Conservation (phyloP, 768 basidiomycete species). For the Termitomyces sp. region DNA sequence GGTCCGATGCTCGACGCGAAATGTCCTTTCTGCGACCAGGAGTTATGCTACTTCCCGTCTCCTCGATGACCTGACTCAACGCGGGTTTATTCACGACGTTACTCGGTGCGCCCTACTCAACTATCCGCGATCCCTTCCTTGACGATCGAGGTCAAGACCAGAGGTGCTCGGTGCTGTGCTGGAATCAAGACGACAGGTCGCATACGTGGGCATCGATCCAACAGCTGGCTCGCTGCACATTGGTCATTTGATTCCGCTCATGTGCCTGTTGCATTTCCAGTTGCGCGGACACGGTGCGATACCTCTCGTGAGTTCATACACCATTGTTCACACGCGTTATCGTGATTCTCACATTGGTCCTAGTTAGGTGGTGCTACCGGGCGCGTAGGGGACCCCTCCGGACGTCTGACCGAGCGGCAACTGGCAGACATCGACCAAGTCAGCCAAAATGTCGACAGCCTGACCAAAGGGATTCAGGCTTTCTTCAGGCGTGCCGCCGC, state of each 20-base stretch:
- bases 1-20: constrained; percentile 4
- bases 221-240: constrained; percentile 88
- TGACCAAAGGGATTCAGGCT: constrained; percentile 56
- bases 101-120: constrained; percentile 28
- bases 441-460: constrained; percentile 54
- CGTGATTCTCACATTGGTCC: background rate
- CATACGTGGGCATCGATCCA: constrained; percentile 92
- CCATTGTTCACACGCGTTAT: background rate
- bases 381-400: constrained; percentile 95
- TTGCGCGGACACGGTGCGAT: constrained; percentile 78
- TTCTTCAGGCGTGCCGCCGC: constrained; percentile 66
- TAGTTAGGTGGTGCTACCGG: constrained; percentile 97
- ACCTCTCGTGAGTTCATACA: constrained; percentile 61
- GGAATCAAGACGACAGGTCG: constrained; percentile 35
- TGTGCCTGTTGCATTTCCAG: constrained; percentile 85
- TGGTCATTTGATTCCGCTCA: constrained; percentile 87
- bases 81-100: constrained; percentile 44
- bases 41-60: constrained; percentile 15
- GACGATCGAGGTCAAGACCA: constrained; percentile 24
- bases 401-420: constrained; percentile 75
- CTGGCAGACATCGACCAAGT: constrained; percentile 56
- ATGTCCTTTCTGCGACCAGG: background rate
- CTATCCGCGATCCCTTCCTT: background rate
- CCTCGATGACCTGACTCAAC: constrained; percentile 35
- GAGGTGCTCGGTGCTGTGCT: constrained; percentile 34